A percentile compares a stretch with the other conserved stretches of the same genome.
Evolutionary conservation across 768 basidiomycete species (phyloP).

Genomic region (Postia placenta): DNA sequence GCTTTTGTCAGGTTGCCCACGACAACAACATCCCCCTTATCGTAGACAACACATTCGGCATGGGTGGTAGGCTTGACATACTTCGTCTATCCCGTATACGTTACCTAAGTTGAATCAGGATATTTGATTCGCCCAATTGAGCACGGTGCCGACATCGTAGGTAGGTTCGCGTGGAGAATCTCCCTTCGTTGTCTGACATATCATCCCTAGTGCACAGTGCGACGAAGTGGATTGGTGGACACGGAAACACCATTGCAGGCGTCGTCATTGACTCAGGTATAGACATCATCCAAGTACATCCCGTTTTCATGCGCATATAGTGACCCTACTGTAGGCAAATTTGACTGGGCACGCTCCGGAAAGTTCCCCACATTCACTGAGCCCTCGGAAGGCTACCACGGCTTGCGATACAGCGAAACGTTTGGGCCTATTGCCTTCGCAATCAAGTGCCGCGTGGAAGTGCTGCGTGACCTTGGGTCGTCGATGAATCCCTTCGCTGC

Average conservation of each 20-base stretch:
- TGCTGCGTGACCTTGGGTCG: constrained; percentile 64
- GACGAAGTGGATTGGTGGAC: constrained; percentile 83
- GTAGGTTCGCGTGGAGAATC: constrained; percentile 25
- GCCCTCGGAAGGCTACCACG: constrained; percentile 74
- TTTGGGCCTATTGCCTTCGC: constrained; percentile 64
- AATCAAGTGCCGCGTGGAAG: constrained; percentile 55
- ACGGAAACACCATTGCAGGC: constrained; percentile 76
- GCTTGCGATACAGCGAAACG: constrained; percentile 56
- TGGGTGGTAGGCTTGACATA: constrained; percentile 38
- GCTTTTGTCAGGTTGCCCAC: constrained; percentile 58
- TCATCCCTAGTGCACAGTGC: constrained; percentile 54
- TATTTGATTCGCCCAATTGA: constrained; percentile 69
- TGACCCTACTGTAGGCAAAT: constrained; percentile 45
- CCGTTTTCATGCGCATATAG: background rate
- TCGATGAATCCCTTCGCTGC: constrained; percentile 67
- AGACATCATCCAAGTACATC: constrained; percentile 5
- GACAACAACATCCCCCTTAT: constrained; percentile 68
- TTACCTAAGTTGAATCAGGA: constrained; percentile 9
- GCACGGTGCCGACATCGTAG: constrained; percentile 75
- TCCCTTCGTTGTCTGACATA: background rate
- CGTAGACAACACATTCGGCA: constrained; percentile 78
- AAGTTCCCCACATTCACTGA: constrained; percentile 72
- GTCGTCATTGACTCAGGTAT: constrained; percentile 67
- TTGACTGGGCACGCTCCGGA: constrained; percentile 65
- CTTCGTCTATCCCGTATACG: background rate